Evolutionary conservation across 345 rosid species (phyloP).

Genomic region (Acer saccharum): DNA sequence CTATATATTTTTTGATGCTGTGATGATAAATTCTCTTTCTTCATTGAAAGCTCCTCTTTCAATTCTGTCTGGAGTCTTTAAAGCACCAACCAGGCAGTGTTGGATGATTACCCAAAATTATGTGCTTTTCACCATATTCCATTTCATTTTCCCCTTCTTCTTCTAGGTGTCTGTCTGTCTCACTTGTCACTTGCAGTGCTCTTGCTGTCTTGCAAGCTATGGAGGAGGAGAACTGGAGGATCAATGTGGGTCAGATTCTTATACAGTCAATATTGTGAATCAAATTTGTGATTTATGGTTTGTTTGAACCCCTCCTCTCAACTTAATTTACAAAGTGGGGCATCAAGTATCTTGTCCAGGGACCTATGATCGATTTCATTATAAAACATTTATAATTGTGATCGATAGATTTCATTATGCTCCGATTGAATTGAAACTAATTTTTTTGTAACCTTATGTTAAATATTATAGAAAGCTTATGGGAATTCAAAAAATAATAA

Average conservation of each 20-base stretch:
- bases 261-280: constrained; percentile 29
- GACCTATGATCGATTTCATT: constrained; percentile 37
- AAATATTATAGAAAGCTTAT: neutral
- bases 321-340: constrained; percentile 28
- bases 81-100: constrained; percentile 6
- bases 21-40: constrained; percentile 9
- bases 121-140: neutral
- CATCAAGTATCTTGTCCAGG: constrained; percentile 24
- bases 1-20: neutral
- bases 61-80: constrained; percentile 21
- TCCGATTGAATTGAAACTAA: neutral
- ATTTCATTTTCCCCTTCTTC: neutral
- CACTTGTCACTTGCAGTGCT: neutral
- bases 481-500: too few species aligned
- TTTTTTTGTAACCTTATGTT: too few species aligned
- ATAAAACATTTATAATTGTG: neutral
- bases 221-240: neutral
- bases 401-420: neutral
- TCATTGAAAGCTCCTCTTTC: constrained; percentile 31
- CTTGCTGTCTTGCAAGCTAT: too few species aligned
- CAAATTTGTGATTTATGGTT: constrained; percentile 23
- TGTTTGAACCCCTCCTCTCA: constrained; percentile 11
- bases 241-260: constrained; percentile 29
- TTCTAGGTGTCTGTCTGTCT: neutral
- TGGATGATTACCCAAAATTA: constrained; percentile 5